Base-by-base conservation (phyloP, 257 asterid genomes). In the Forsythia suspensa region DNA sequence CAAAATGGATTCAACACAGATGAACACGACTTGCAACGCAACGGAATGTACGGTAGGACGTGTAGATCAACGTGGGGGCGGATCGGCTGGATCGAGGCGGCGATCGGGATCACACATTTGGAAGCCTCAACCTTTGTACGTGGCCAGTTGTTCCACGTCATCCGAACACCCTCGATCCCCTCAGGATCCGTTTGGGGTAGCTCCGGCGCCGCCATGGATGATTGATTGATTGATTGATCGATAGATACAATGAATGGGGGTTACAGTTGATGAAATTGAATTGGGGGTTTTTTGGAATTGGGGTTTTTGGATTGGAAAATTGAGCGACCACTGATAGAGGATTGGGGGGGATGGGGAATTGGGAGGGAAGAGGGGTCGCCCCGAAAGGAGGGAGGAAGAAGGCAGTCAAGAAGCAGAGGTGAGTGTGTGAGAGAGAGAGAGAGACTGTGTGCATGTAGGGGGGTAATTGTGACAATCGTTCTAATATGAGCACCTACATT, bases 81-180 rank as follows among this genome's bases (percentile, higher is more conserved):
- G 91, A 93, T 90, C 87, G 97, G 97, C 82, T 91, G 94, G 80
- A 95, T 89, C 41, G 96, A 90, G 36, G 96, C 96, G 7, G 98
- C 99, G 68, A 95, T 92, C 80, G 99, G 98, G 90, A 95, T 91
- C 79, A 95, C 98, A 85, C 99, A 95, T 84, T 95, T 95, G 46
- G 97, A 89, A 9, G 97, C 88, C 82, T 95, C 99, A 18, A 95
- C 99, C 86, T 95, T 95, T 29, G 98, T 87, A 21, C 95, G 85
- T 21, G 99, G 99, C 98, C 97, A 95, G 75, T 84, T 83, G 48
- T 79, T 84, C 99, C 99, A 95, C n/a, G 98, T 88, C 98, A 95
- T 95, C 21, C 98, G 91, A 34, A 95, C 92, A 15, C 96, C 98
- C 82, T 95, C 99, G 34, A 93, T 89, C 38, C 97, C 97, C 84